These are phyloP conservation scores for Sphagnurus paluster DNA, from an alignment of 1,284 basidiomycete species.

Conservation along the genomic window DNA sequence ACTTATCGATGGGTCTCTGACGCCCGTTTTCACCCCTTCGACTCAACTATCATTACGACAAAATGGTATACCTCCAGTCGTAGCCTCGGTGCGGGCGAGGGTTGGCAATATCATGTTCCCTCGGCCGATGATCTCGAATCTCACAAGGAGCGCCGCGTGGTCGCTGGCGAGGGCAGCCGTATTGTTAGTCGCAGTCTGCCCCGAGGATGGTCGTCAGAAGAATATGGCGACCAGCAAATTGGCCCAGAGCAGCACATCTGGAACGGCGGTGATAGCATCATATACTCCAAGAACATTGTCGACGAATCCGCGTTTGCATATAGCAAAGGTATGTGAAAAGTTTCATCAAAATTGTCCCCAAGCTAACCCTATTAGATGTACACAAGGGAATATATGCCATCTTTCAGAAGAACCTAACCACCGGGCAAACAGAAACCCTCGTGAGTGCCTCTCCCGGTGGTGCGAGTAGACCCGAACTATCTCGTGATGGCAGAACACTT, in stretches of 20 bases:
- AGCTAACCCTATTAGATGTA: constrained; percentile 45
- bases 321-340: constrained; percentile 54
- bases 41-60: constrained; percentile 60
- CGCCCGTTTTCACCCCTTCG: constrained; percentile 67
- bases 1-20: constrained; percentile 70
- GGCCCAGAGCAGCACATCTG: constrained; percentile 72
- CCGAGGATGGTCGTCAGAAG: constrained; percentile 52
- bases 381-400: constrained; percentile 72
- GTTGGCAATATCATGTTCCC: constrained; percentile 63
- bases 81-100: constrained; percentile 68
- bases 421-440: constrained; percentile 47
- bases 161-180: constrained; percentile 51
- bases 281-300: constrained; percentile 63
- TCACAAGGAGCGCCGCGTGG: constrained; percentile 28
- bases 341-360: neutral
- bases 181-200: constrained; percentile 59
- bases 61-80: constrained; percentile 71
- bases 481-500: constrained; percentile 65
- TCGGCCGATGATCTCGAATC: constrained; percentile 23
- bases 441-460: constrained; percentile 63
- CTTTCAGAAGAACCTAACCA: constrained; percentile 61
- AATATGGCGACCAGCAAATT: constrained; percentile 68
- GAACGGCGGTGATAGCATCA: constrained; percentile 54
- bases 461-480: constrained; percentile 70
- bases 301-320: constrained; percentile 54